These are phyloP conservation scores for Mortierella hygrophila DNA, from an alignment of 192 early-diverging fungal species.

Conservation along the genomic window DNA sequence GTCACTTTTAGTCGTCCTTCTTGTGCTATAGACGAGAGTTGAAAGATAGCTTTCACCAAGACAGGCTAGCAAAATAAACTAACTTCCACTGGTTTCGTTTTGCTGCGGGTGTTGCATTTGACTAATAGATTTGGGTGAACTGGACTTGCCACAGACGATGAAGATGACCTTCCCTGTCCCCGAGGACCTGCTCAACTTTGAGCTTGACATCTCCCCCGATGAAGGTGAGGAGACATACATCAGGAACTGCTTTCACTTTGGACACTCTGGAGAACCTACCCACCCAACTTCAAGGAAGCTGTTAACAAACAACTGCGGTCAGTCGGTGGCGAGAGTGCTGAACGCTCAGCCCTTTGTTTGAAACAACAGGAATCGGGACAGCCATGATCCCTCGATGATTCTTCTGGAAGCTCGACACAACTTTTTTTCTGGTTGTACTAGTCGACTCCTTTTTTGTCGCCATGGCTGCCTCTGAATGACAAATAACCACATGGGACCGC, in stretches of 20 bases:
- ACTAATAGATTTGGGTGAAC: slow-evolving; percentile 82
- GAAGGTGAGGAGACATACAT: slow-evolving; percentile 71
- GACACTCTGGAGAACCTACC: background rate
- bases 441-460: background rate
- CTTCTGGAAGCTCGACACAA: background rate
- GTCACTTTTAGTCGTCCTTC: too few relatives aligned
- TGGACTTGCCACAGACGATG: slow-evolving; percentile 84
- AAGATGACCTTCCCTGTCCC: slow-evolving; percentile 81
- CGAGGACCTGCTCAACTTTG: slow-evolving; percentile 86
- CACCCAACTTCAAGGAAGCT: background rate
- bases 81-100: background rate
- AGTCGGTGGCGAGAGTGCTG: background rate
- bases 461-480: background rate
- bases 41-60: background rate
- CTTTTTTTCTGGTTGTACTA: background rate
- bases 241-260: background rate
- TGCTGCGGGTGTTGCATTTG: background rate
- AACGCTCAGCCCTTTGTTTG: background rate
- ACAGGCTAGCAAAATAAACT: background rate
- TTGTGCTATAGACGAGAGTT: background rate
- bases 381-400: background rate
- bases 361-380: background rate
- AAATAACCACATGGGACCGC: background rate
- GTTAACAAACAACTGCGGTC: background rate
- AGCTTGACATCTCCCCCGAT: slow-evolving; percentile 86